These are phyloP conservation scores for Lenzites betulinus DNA, from an alignment of 768 basidiomycete genomes.

Conservation along the genomic window DNA sequence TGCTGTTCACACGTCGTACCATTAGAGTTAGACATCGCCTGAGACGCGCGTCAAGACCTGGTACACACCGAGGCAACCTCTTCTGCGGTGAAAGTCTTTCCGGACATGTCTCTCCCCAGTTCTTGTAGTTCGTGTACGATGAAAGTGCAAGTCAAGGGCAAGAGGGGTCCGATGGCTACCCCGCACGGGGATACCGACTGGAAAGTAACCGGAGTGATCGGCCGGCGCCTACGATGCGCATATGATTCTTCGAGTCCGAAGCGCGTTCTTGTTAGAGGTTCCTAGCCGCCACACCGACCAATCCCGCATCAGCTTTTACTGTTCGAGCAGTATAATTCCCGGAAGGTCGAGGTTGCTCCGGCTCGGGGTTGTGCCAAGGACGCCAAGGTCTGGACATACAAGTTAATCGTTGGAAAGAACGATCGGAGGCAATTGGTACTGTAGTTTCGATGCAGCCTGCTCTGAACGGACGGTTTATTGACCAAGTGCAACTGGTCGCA, in stretches of 20 bases:
- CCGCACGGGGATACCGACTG: neutral
- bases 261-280: too few relatives aligned
- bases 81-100: slow-evolving; percentile 25
- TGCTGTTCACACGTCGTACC: too few relatives aligned
- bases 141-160: neutral
- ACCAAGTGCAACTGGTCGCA: neutral
- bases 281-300: neutral
- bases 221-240: neutral
- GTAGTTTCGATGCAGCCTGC: too few relatives aligned
- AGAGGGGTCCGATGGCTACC: neutral
- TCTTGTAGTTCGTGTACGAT: neutral
- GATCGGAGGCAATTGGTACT: too few relatives aligned
- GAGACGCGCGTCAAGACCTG: too few relatives aligned
- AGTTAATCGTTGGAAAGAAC: too few relatives aligned
- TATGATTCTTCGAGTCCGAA: slow-evolving; percentile 8
- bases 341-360: neutral
- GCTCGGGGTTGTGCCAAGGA: too few relatives aligned
- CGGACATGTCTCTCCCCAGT: neutral
- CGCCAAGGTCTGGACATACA: too few relatives aligned
- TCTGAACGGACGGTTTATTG: too few relatives aligned
- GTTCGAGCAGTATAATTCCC: too few relatives aligned
- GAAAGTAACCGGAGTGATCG: slow-evolving; percentile 13
- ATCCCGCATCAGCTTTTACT: neutral
- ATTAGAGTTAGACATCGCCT: neutral
- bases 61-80: slow-evolving; percentile 26